These are phyloP conservation scores for Suillus variegatus DNA, from an alignment of 768 basidiomycete species.

Conservation along the genomic window DNA sequence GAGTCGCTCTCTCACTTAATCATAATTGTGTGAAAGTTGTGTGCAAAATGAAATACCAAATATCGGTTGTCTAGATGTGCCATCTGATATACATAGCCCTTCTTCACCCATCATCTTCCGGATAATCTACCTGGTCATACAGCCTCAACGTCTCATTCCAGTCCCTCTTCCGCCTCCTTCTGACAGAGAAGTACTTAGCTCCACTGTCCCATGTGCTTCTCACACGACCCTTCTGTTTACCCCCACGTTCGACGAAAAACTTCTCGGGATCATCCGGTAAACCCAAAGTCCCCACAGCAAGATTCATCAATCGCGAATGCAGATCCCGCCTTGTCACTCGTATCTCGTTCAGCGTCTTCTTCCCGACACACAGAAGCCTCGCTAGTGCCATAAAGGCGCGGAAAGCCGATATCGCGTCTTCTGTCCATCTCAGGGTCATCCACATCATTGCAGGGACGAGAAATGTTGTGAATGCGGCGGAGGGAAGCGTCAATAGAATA, in stretches of 20 bases:
- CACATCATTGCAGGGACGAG: constrained; percentile 81
- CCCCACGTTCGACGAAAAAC: constrained; percentile 60
- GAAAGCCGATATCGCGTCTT: constrained; percentile 79
- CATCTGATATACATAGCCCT: constrained; percentile 16
- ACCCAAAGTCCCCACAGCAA: constrained; percentile 58
- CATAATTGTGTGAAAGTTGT: neutral
- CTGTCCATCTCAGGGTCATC: constrained; percentile 87
- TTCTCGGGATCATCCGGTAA: constrained; percentile 71
- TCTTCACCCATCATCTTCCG: constrained; percentile 59
- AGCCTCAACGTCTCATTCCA: constrained; percentile 86
- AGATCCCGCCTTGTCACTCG: constrained; percentile 55
- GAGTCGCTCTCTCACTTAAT: neutral
- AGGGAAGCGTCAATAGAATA: constrained; percentile 60
- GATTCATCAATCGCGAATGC: constrained; percentile 63
- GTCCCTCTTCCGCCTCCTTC: constrained; percentile 77
- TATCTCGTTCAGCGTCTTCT: constrained; percentile 53
- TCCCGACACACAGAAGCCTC: constrained; percentile 64
- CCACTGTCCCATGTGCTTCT: constrained; percentile 66
- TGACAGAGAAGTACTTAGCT: constrained; percentile 77
- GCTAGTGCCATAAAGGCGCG: constrained; percentile 68
- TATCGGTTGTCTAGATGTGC: neutral
- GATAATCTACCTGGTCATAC: constrained; percentile 84
- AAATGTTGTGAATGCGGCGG: constrained; percentile 56
- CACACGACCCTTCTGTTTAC: constrained; percentile 71
- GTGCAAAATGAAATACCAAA: neutral